A percentile compares a stretch with the other conserved stretches of the same genome.
phyloP scores from a whole-genome alignment of 2,329 filamentous ascomycete species.

The Penicillium sp. region DNA sequence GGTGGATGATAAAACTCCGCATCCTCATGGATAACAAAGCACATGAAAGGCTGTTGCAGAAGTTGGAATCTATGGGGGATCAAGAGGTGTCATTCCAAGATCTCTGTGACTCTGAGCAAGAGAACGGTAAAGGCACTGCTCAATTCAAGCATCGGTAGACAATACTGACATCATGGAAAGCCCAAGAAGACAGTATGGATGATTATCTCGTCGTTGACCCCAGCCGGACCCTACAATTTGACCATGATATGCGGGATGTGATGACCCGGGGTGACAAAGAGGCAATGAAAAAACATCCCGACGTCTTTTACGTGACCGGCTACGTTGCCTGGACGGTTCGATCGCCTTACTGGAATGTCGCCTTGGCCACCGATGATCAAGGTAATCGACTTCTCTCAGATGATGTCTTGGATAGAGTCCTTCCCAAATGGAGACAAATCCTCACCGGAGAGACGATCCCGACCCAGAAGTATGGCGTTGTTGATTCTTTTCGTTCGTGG shows the following conservation, averaged over 20 bases:
- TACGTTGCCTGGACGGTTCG: background rate
- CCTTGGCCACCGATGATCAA: background rate
- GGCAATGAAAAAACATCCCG: background rate
- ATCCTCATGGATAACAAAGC: background rate
- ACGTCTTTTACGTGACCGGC: background rate
- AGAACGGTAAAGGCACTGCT: background rate
- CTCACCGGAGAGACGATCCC: background rate
- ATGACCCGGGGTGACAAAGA: background rate
- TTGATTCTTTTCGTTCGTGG: background rate
- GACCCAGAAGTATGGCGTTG: background rate
- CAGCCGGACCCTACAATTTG: background rate
- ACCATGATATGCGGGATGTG: background rate
- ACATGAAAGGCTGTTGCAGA: background rate
- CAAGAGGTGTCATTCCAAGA: background rate
- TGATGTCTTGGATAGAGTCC: background rate
- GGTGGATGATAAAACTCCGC: background rate
- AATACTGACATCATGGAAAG: background rate
- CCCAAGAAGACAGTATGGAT: background rate
- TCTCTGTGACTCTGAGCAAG: background rate
- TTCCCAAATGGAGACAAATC: background rate
- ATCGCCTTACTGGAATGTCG: constrained; percentile 1
- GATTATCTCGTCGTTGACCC: background rate
- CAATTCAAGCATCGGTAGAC: background rate
- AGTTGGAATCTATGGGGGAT: background rate
- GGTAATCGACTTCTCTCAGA: background rate